A percentile compares a stretch with the other conserved stretches of the same genome.
These are phyloP conservation scores for Podila clonocystis DNA, from an alignment of 192 early-diverging fungal species.

Conservation along the genomic window DNA sequence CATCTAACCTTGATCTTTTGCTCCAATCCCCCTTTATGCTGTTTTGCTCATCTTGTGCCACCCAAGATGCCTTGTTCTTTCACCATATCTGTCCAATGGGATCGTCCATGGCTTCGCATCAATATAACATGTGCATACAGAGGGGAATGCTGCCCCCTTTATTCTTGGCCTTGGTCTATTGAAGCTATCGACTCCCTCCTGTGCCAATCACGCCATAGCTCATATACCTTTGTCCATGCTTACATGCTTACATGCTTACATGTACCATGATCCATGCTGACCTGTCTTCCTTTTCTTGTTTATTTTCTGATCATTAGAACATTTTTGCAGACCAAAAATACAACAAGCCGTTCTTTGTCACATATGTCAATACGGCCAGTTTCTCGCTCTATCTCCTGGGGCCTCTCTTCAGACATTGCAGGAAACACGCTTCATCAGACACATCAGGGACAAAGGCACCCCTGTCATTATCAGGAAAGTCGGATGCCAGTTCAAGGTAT, in stretches of 20 bases:
- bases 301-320: slow-evolving; percentile 48
- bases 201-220: background rate
- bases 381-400: slow-evolving; percentile 79
- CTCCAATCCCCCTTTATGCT: background rate
- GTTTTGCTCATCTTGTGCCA: background rate
- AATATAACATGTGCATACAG: too few relatives aligned
- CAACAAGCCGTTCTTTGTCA: slow-evolving; percentile 82
- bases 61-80: background rate
- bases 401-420: slow-evolving; percentile 32
- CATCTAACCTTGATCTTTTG: too few relatives aligned
- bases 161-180: too few relatives aligned
- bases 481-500: background rate
- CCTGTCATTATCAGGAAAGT: background rate
- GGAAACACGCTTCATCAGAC: background rate
- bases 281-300: background rate
- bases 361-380: slow-evolving; percentile 79
- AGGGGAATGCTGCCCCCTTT: too few relatives aligned
- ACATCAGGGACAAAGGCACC: background rate
- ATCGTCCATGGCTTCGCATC: background rate
- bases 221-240: background rate
- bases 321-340: slow-evolving; percentile 76
- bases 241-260: background rate
- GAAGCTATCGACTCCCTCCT: too few relatives aligned
- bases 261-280: background rate
- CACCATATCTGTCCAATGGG: slow-evolving; percentile 1